A percentile compares a stretch with the other conserved stretches of the same genome.
These are phyloP conservation scores for Beauveria bassiana DNA, from an alignment of 2,329 filamentous ascomycete genomes.

Conservation along the genomic window DNA sequence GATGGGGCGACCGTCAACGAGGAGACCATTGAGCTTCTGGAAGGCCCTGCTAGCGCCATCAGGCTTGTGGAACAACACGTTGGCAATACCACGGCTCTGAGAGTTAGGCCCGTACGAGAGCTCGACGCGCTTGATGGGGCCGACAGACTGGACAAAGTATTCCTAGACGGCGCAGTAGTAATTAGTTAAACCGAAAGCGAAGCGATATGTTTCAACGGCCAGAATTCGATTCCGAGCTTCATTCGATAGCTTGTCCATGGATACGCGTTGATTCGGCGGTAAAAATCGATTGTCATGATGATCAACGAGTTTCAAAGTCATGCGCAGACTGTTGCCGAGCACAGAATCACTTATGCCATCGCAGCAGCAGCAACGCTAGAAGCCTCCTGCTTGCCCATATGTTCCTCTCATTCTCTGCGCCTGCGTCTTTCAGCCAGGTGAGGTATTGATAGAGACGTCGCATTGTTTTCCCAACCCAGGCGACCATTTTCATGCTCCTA, in stretches of 20 bases:
- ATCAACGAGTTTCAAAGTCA: conserved; percentile 4
- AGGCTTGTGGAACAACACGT: conserved; percentile 73
- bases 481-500: not conserved
- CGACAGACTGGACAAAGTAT: conserved; percentile 85
- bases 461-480: not conserved
- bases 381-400: not conserved
- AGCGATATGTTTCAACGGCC: conserved; percentile 19
- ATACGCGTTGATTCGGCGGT: conserved; percentile 12
- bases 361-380: not conserved
- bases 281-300: not conserved
- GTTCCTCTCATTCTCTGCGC: not conserved
- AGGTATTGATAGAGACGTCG: not conserved
- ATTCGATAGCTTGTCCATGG: conserved; percentile 23
- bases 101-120: conserved; percentile 91
- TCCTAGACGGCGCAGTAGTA: conserved; percentile 66
- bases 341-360: conserved; percentile 6
- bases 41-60: conserved; percentile 82
- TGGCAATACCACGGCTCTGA: conserved; percentile 84
- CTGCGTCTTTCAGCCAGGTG: not conserved
- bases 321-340: not conserved
- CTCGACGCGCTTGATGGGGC: conserved; percentile 83
- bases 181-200: conserved; percentile 55
- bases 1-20: conserved; percentile 84
- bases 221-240: conserved; percentile 24
- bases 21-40: conserved; percentile 74